A percentile compares a stretch with the other conserved stretches of the same genome.
Evolutionary conservation across 257 asterid species (phyloP).

Genomic region (Gentiana macrophylla): DNA sequence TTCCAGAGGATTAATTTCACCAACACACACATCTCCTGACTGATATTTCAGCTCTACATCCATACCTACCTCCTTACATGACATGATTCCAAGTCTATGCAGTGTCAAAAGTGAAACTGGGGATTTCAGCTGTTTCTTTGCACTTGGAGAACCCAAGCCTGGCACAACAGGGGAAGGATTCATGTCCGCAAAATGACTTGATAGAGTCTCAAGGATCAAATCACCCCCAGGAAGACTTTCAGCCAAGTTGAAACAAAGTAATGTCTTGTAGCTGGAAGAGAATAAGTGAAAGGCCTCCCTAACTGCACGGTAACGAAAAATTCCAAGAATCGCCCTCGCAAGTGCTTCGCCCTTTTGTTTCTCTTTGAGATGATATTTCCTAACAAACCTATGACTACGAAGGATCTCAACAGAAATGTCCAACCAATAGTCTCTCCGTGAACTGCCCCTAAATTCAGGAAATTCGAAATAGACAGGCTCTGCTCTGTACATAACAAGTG

Average conservation of each 20-base stretch:
- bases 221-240: slow-evolving; percentile 95
- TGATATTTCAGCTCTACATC: slow-evolving; percentile 32
- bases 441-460: slow-evolving; percentile 87
- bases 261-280: slow-evolving; percentile 57
- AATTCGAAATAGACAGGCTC: slow-evolving; percentile 88
- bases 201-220: slow-evolving; percentile 54
- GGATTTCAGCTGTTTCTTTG: slow-evolving; percentile 27
- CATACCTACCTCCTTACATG: slow-evolving; percentile 30
- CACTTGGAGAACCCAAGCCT: slow-evolving; percentile 46
- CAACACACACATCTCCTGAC: slow-evolving; percentile 53
- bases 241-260: slow-evolving; percentile 87
- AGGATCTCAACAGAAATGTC: slow-evolving; percentile 74
- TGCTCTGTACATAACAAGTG: slow-evolving; percentile 42
- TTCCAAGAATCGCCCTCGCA: slow-evolving; percentile 74
- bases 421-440: slow-evolving; percentile 88
- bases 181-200: slow-evolving; percentile 41
- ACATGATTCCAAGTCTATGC: slow-evolving; percentile 44
- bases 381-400: slow-evolving; percentile 56
- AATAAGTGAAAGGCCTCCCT: slow-evolving; percentile 64
- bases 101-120: slow-evolving; percentile 58
- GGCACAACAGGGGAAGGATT: slow-evolving; percentile 22
- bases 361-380: slow-evolving; percentile 56
- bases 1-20: slow-evolving; percentile 78
- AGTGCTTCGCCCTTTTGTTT: slow-evolving; percentile 61
- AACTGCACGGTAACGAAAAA: slow-evolving; percentile 66